Evolutionary conservation across 2,329 filamentous ascomycete genomes (phyloP), one percentile per base, ranked within the genome.

Genomic region (Diaporthe capsici): DNA sequence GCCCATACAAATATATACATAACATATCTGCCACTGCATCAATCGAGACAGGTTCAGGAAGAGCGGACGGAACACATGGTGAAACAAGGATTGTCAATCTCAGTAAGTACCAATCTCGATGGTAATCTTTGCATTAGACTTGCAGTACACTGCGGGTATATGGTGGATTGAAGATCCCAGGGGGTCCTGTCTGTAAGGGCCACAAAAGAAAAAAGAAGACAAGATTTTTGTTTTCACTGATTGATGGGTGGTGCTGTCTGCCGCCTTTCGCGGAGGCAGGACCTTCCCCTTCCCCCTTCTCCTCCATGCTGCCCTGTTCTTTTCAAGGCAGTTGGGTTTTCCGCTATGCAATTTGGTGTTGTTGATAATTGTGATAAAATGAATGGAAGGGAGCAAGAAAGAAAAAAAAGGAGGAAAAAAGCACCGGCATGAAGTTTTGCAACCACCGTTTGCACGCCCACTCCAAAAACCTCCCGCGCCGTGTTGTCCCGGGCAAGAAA

Each of bases 261-360:
- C 63, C 47, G 34, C 31, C 63, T 28, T 37, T 42, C n/a, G 37
- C 22, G 63, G 28, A n/a, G 7, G 3, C 47, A 70, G 31, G 47
- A 70, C 65, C 22, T 28, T 42, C 39, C 49, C 65, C 49, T 20
- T 25, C 6, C 17, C 49, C 49, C 22, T 39, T 9, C 9, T 39
- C 49, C 47, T 34, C 51, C 28, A 39, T 55, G 49, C 65, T 70
- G 65, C 49, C 22, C 22, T 42, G 15, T 49, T 55, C 37, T 53
- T 51, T 20, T 51, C 25, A 55, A 73, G 31, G n/a, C 49, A 55
- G 34, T 47, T 44, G 49, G 10, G 13, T 55, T 55, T 57, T 57
- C 71, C 71, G 71, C 71, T 73, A 73, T 73, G 71, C 71, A 65
- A 65, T 73, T 55, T 73, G 71, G 71, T 73, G 71, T 47, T 61